Evolutionary conservation across 139 green algal genomes (phyloP).

Genomic region (Tetradesmus obliquus): DNA sequence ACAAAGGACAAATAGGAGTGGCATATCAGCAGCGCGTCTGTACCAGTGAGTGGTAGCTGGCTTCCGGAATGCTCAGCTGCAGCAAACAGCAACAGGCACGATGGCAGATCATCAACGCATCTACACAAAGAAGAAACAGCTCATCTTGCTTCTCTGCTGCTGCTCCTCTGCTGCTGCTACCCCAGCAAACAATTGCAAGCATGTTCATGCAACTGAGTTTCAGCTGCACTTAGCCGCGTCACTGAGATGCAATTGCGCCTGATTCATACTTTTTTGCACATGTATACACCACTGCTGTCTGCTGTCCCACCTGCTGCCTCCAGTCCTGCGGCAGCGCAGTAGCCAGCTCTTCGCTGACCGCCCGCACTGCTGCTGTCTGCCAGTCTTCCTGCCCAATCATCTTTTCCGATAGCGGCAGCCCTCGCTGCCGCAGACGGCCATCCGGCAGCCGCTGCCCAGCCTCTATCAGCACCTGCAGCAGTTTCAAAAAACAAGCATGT

Average conservation of each 20-base stretch:
- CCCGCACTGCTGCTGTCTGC: slow-evolving; percentile 34
- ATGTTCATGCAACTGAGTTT: no score
- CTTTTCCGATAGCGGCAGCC: slow-evolving; percentile 42
- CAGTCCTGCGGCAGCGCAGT: slow-evolving; percentile 35
- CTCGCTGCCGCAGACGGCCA: slow-evolving; percentile 26
- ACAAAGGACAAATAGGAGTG: background rate
- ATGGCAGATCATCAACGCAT: no score
- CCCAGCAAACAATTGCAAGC: no score
- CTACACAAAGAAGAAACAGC: no score
- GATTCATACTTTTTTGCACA: background rate
- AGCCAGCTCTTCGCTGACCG: slow-evolving; percentile 40
- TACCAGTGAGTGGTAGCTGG: background rate
- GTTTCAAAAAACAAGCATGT: background rate
- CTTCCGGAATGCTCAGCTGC: background rate
- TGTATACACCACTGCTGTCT: background rate
- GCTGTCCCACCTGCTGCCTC: slow-evolving; percentile 6
- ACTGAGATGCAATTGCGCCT: background rate
- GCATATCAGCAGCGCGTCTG: background rate
- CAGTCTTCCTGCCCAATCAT: slow-evolving; percentile 34
- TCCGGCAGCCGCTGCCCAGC: slow-evolving; percentile 38
- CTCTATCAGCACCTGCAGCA: slow-evolving; percentile 39
- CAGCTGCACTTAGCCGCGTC: no score
- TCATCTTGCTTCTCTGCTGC: no score
- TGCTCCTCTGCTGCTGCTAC: no score
- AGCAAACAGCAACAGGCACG: background rate